These are phyloP conservation scores for Linum lewisii DNA, from an alignment of 345 rosid genomes.

Conservation along the genomic window DNA sequence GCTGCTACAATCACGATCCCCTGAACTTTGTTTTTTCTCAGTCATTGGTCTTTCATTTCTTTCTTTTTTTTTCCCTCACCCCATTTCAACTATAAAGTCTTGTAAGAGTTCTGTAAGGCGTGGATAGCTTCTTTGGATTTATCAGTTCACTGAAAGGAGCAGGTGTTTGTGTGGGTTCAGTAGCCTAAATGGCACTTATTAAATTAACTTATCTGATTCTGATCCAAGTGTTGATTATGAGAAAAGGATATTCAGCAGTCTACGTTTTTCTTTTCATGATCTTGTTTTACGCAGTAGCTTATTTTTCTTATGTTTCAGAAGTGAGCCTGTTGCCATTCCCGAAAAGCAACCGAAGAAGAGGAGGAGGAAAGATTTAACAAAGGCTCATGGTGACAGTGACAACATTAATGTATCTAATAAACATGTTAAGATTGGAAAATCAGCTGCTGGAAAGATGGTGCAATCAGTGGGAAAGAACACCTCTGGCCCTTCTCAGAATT, in stretches of 20 bases:
- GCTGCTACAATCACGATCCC: neutral
- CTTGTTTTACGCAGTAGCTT: conserved; percentile 11
- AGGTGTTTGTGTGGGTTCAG: neutral
- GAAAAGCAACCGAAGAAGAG: conserved; percentile 71
- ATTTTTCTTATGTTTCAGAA: conserved; percentile 28
- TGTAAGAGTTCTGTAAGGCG: neutral
- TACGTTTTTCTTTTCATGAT: neutral
- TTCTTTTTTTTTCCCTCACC: neutral
- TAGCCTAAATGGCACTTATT: neutral
- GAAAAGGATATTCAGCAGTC: neutral
- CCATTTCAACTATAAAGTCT: neutral
- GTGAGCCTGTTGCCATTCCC: conserved; percentile 41
- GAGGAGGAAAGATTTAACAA: conserved; percentile 57
- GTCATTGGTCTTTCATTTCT: neutral
- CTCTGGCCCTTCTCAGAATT: conserved; percentile 25
- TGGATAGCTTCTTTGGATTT: neutral
- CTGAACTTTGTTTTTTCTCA: neutral
- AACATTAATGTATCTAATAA: conserved; percentile 38
- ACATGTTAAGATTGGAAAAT: conserved; percentile 46
- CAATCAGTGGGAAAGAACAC: conserved; percentile 23
- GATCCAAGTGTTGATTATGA: neutral
- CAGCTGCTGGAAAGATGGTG: conserved; percentile 29
- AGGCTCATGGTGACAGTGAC: conserved; percentile 38
- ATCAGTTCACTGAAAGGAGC: neutral
- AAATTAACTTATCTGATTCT: too few relatives aligned